A percentile compares a stretch with the other conserved stretches of the same genome.
Evolutionary conservation across 352 stramenopile genomes (phyloP).

Genomic region (Phytophthora megakarya): DNA sequence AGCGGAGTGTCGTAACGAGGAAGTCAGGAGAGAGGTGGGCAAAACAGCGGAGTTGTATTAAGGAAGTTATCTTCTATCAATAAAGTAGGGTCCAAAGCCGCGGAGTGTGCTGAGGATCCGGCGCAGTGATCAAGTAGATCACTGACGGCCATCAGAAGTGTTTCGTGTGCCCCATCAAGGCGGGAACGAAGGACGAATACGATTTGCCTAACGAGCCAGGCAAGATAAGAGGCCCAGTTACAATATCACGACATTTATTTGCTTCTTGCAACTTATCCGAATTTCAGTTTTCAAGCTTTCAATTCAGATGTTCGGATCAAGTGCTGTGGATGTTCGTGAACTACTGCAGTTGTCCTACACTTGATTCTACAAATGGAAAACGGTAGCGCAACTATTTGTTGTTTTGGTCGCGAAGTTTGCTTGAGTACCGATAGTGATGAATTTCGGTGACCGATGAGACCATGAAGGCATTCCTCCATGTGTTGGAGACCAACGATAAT

Average conservation of each 20-base stretch:
- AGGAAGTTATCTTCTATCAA: too few relatives aligned
- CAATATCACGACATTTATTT: slow-evolving; percentile 1
- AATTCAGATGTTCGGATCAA: slow-evolving; percentile 14
- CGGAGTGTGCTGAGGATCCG: too few relatives aligned
- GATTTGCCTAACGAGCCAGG: too few relatives aligned
- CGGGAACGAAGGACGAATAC: too few relatives aligned
- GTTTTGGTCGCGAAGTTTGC: slow-evolving; percentile 31
- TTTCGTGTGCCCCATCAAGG: too few relatives aligned
- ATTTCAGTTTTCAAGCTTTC: slow-evolving; percentile 26
- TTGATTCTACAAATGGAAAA: slow-evolving; percentile 30
- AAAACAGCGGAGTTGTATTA: too few relatives aligned
- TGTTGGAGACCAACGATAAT: slow-evolving; percentile 37
- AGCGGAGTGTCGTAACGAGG: too few relatives aligned
- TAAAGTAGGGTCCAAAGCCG: too few relatives aligned
- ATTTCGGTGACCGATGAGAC: slow-evolving; percentile 25
- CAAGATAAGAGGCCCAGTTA: too few relatives aligned
- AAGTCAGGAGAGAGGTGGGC: too few relatives aligned
- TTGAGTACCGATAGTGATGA: slow-evolving; percentile 35
- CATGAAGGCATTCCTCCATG: slow-evolving; percentile 25
- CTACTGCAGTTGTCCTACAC: slow-evolving; percentile 24
- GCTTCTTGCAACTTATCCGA: slow-evolving; percentile 29
- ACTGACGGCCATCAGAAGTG: too few relatives aligned
- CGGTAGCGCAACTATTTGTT: slow-evolving; percentile 15
- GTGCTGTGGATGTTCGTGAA: slow-evolving; percentile 17
- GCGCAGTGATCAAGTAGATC: too few relatives aligned